Conservation (phyloP, 768 basidiomycete genomes). For the Psilocybe tampanensis region DNA sequence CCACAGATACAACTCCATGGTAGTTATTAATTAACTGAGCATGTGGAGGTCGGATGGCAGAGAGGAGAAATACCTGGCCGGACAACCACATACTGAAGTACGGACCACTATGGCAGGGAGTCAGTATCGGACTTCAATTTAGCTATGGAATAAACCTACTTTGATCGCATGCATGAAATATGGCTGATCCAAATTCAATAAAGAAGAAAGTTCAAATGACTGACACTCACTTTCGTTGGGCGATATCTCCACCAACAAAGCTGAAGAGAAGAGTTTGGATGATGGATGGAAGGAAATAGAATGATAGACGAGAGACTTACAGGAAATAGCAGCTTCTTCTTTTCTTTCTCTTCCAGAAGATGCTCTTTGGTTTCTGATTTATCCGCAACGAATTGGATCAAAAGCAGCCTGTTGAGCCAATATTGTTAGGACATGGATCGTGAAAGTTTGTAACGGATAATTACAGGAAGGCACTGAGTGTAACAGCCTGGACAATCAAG, state of each 20-base stretch:
- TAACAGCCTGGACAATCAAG: conserved; percentile 84
- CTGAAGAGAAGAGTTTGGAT: conserved; percentile 34
- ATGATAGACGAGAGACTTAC: conserved; percentile 24
- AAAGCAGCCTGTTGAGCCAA: conserved; percentile 36
- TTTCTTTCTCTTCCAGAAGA: conserved; percentile 79
- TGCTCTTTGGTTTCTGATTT: conserved; percentile 63
- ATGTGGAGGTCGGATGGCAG: conserved; percentile 30
- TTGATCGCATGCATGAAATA: conserved; percentile 92
- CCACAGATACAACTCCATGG: conserved; percentile 70
- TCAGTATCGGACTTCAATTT: background rate
- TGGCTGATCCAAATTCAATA: conserved; percentile 39
- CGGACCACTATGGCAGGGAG: conserved; percentile 61
- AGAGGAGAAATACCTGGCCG: conserved; percentile 43
- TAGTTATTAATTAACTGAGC: conserved; percentile 69
- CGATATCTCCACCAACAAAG: conserved; percentile 83
- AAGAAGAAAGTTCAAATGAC: background rate
- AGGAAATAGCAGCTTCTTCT: conserved; percentile 69
- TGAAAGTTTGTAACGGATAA: conserved; percentile 24
- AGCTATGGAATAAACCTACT: conserved; percentile 36
- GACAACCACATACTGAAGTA: conserved; percentile 86
- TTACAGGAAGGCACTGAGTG: conserved; percentile 84
- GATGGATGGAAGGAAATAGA: background rate
- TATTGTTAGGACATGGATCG: background rate
- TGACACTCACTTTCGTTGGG: conserved; percentile 71
- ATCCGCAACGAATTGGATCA: conserved; percentile 79